Base-by-base conservation (phyloP, 2,329 filamentous ascomycete genomes). In the Apiospora rasikravindrae region DNA sequence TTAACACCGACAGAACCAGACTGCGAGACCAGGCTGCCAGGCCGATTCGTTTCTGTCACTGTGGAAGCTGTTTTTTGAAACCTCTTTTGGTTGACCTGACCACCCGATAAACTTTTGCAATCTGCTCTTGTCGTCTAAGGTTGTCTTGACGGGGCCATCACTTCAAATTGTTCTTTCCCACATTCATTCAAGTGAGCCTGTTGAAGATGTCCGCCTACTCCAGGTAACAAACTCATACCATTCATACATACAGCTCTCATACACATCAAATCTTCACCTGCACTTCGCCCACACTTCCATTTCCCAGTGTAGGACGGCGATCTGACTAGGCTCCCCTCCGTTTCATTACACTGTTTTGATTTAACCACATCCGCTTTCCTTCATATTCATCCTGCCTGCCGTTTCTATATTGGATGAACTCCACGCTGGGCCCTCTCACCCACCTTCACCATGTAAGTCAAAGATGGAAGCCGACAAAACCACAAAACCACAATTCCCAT, bases 371-470 rank as follows among this genome's bases (percentile, higher is more conserved):
- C 7, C 24, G 47, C 7, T 8, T 51, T 51, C n/a, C 26, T 19
- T 33, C 26, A 57, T 57, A 53, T 13, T 7, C 33, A 37, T 8
- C 10, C 24, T 10, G 19, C 16, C 53, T 37, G 19, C 16, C 53
- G 22, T 10, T 22, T 33, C 4, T 22, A 57, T 22, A 57, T 33
- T n/a, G 24, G 26, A 69, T 33, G 37, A 16, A n/a, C 45, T 19
- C 8, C 51, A 33, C 14, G 14, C 51, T 22, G 14, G 26, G 26
- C 16, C 14, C 33, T 61, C 5, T 16, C 40, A 44, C n/a, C n/a
- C 66, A 29, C 26, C 16, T n/a, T 61, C 67, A 70, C 26, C 51
- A 72, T 72, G 71, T 72, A 29, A 29, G 71, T 72, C n/a, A 11
- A 29, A 45, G 29, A 37, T 19, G 29, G 57, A 37, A 57, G 26